Base-by-base conservation (phyloP, 2,329 filamentous ascomycete genomes). In the Escovopsis weberi region DNA sequence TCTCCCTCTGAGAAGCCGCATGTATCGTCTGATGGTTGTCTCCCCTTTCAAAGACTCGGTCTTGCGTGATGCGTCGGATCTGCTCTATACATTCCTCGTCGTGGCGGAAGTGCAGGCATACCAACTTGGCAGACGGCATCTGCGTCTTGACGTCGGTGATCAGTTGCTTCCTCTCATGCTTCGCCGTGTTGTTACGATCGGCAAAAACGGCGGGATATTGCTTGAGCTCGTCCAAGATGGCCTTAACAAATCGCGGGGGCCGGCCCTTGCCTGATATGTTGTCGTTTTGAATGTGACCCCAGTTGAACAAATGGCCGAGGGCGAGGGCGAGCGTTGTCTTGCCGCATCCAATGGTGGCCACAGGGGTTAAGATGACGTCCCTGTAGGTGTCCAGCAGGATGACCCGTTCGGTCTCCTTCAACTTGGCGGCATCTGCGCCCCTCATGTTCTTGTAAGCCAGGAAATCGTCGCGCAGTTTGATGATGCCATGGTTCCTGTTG, bases 21-120 rank as follows among this genome's bases (percentile, higher is more conserved):
- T 91, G 87, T 46, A 98, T 96, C 1, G 91, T 98, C 63, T 98
- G 91, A 59, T 98, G 91, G 55, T 96, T 96, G 60, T 98, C 87
- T 12, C 91, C 91, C 19, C 91, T 82, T 6, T 77, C 72, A 18
- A 95, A 66, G 1, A 98, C 85, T 40, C 91, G 80, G 48, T 80
- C 73, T 44, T 77, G 80, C 1, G 87, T 94, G 26, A 89, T 70
- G 44, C 75, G 67, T 37, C 84, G 75, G 47, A 96, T 85, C 30
- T 75, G 68, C 40, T 83, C 72, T 7, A 91, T 74, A 49, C 85
- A 67, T 42, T 83, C 75, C 55, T 94, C 67, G 44, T 87, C 76
- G 55, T 96, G 91, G 6, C 85, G 80, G 55, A 88, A 98, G 54
- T 96, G 82, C 11, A 98, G 68, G 19, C 87, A 89, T 12, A 98